phyloP scores from a whole-genome alignment of 306 rosid species.

The Myrica gale region DNA sequence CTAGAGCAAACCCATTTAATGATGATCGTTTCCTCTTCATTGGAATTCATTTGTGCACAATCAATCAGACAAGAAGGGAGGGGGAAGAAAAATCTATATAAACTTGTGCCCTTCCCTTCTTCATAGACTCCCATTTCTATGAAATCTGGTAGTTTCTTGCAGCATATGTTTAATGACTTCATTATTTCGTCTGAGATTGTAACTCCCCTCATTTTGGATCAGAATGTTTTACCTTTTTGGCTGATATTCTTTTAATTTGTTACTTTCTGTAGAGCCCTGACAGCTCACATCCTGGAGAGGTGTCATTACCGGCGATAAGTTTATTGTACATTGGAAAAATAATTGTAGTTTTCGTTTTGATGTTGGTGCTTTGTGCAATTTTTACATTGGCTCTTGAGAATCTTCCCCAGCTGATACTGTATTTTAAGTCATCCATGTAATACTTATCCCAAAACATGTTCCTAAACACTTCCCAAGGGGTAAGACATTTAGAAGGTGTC shows the following conservation, averaged over 20 bases:
- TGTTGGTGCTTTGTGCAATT: slow-evolving; percentile 61
- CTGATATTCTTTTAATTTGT: slow-evolving; percentile 18
- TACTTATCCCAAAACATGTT: background rate
- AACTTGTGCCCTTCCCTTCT: background rate
- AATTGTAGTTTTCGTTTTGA: slow-evolving; percentile 50
- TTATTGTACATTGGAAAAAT: slow-evolving; percentile 50
- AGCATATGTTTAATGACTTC: background rate
- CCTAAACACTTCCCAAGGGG: no score
- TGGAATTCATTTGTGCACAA: background rate
- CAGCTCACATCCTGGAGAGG: slow-evolving; percentile 24
- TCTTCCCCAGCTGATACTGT: slow-evolving; percentile 55
- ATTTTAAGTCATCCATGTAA: slow-evolving; percentile 33
- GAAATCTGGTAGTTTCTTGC: background rate
- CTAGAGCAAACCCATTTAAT: no score
- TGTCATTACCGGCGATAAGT: slow-evolving; percentile 37
- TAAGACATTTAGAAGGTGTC: no score
- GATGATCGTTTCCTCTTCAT: background rate
- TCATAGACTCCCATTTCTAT: background rate
- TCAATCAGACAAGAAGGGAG: background rate
- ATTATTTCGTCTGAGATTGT: background rate
- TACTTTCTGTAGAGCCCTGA: slow-evolving; percentile 40
- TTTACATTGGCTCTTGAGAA: slow-evolving; percentile 66
- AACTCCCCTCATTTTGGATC: background rate
- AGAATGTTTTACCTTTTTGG: slow-evolving; percentile 1
- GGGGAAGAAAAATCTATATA: background rate